Base-by-base conservation (phyloP, 176 grass and related monocot species). In the Oryza longistaminata region DNA sequence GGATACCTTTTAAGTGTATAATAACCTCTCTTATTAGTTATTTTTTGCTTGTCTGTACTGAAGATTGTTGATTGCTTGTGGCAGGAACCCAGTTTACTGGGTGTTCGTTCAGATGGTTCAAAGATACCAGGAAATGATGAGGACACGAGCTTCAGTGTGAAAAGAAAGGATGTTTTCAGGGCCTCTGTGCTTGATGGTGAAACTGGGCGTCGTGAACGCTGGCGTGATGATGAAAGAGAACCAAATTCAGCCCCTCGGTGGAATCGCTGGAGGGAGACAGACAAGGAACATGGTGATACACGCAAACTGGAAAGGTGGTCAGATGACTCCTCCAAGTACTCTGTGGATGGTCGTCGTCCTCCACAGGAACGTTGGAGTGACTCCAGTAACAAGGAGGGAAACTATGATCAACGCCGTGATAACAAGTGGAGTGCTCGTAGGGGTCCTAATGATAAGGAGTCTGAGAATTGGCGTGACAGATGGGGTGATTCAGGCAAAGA, bases 211-310 rank as follows among this genome's bases (percentile, higher is more conserved):
- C 81, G 75, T 70, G 93, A 94, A 46, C 91, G 90, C n/a, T 99
- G 97, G 97, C 92, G 90, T 37, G 97, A 99, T 70, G 97, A 99
- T 83, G 97, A 99, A 84, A 89, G 97, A 60, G 97, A 99, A 79
- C 90, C 89, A 76, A 98, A 90, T 90, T 85, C 91, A 48, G 85
- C 85, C 73, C 86, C 79, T 79, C 86, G 93, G 76, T 94, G 93
- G 73, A 88, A 79, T 75, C 85, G 84, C 44, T 88, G 93, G 93
- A 94, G 86, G 91, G 93, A 90, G 77, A 88, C 85, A 26, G 91
- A 98, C 15, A 91, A 92, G 79, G 93, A 94, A 88, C 90, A 82
- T 55, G 88, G 82, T 76, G 92, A 97, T 86, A 24, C 71, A 60
- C 93, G 67, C 55, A 92, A 85, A 74, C 77, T 82, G 22, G 93